Evolutionary conservation across 2,329 filamentous ascomycete genomes (phyloP), one percentile per base, ranked within the genome.

Genomic region (Pezicula neosporulosa): DNA sequence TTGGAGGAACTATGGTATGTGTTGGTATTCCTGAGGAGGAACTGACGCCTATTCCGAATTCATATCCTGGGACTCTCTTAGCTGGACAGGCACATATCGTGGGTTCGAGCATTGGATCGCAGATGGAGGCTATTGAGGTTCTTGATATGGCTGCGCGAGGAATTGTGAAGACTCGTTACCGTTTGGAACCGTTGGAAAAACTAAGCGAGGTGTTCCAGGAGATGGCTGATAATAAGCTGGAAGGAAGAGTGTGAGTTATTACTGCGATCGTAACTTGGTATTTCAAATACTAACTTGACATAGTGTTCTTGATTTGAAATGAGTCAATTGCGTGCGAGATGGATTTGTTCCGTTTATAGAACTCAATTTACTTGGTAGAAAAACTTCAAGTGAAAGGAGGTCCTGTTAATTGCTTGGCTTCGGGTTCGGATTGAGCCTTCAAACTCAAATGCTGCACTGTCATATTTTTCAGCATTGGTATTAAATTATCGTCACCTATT

Each of bases 1-100:
- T 74, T 54, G 68, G 69, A 49, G 76, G 76, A 0, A 73, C 72
- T 1, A 42, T 78, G 37, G 75, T 78, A 12, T 77, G 74, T 56
- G 70, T 78, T 4, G 76, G 76, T 4, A 62, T 78, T 4, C 75
- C 76, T 2, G 71, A 76, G 51, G 68, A 72, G 16, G 64, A 67
- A 0, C 60, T 65, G 7, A 56, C 66, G 36, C 64, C 72, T 1
- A 75, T 79, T 44, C 68, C 65, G 2, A 68, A 61, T 2, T 70
- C 74, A 0, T 65, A 63, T 33, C 75, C 76, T 4, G 59, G 57
- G 0, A 13, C 48, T 0, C 58, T 79, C n/a, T 61, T 77, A 24
- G 54, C 39, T 1, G 63, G 67, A 45, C 68, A 75, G 53, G 56
- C 68, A 33, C 68, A 64, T 13, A 72, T 79, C 50, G 66, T 72